These are phyloP conservation scores for Hirschioporus abietinus DNA, from an alignment of 768 basidiomycete species.

Conservation along the genomic window DNA sequence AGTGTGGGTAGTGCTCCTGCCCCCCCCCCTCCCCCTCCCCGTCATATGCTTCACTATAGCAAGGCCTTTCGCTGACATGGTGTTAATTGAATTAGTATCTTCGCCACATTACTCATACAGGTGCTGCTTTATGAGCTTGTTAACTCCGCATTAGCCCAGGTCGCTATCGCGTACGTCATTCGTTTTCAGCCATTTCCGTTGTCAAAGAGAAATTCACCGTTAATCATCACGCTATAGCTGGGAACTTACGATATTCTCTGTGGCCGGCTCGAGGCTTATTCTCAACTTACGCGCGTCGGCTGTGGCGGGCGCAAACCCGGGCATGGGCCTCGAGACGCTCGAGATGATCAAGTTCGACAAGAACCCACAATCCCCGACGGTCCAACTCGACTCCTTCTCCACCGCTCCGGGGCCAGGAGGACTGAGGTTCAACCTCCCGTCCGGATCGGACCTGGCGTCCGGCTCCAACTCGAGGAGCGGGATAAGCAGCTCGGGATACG, in stretches of 20 bases:
- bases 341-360: constrained; percentile 5
- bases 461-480: not conserved
- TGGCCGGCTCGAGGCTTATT: not conserved
- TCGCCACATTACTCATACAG: not conserved
- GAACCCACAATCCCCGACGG: not conserved
- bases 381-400: not conserved
- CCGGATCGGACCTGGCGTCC: not conserved
- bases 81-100: not conserved
- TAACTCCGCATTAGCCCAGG: not conserved
- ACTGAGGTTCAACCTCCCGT: not conserved
- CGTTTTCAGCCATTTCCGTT: not conserved
- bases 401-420: not conserved
- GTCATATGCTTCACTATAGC: not conserved
- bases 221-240: not conserved
- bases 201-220: not conserved
- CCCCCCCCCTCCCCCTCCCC: not conserved
- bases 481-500: not conserved
- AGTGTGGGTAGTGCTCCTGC: not conserved
- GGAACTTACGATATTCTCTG: constrained; percentile 1
- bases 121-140: constrained; percentile 1
- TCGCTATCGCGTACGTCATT: constrained; percentile 2
- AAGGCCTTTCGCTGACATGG: not conserved
- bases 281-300: constrained; percentile 1
- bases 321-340: not conserved
- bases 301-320: not conserved